Percentiles rank a stretch among this genome's conserved stretches.
These are phyloP conservation scores for Purshia tridentata DNA, from an alignment of 306 rosid species.

Conservation along the genomic window DNA sequence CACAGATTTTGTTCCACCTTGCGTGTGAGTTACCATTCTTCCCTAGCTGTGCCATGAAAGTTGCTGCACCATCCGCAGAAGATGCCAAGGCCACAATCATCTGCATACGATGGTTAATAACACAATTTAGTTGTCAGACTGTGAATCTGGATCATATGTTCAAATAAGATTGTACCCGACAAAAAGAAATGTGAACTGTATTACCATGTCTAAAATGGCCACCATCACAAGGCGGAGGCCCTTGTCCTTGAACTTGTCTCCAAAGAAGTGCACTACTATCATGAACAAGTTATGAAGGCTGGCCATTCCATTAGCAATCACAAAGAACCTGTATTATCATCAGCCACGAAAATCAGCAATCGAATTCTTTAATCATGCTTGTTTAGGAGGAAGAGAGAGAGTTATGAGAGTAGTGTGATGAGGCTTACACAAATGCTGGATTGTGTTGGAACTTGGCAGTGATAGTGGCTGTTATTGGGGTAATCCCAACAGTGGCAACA, in stretches of 20 bases:
- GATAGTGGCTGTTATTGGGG: slow-evolving; percentile 44
- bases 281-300: slow-evolving; percentile 72
- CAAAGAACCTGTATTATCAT: slow-evolving; percentile 63
- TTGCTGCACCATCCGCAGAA: slow-evolving; percentile 80
- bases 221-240: slow-evolving; percentile 60
- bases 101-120: slow-evolving; percentile 27
- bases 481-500: slow-evolving; percentile 67
- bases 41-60: slow-evolving; percentile 82
- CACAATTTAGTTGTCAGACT: not conserved
- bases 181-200: too few relatives aligned
- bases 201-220: slow-evolving; percentile 87
- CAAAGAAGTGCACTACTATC: slow-evolving; percentile 52
- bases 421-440: slow-evolving; percentile 84
- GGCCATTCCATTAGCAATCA: slow-evolving; percentile 70
- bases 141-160: too few relatives aligned
- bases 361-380: not conserved
- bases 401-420: not conserved
- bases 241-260: slow-evolving; percentile 47
- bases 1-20: slow-evolving; percentile 85
- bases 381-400: not conserved
- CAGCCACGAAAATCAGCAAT: not conserved
- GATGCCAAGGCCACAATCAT: slow-evolving; percentile 53
- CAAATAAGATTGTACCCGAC: too few relatives aligned
- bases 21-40: slow-evolving; percentile 86
- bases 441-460: slow-evolving; percentile 67